Evolutionary conservation across 805 yeast genomes (phyloP), one percentile per base, ranked within the genome.

Genomic region (Metschnikowia lunata): DNA sequence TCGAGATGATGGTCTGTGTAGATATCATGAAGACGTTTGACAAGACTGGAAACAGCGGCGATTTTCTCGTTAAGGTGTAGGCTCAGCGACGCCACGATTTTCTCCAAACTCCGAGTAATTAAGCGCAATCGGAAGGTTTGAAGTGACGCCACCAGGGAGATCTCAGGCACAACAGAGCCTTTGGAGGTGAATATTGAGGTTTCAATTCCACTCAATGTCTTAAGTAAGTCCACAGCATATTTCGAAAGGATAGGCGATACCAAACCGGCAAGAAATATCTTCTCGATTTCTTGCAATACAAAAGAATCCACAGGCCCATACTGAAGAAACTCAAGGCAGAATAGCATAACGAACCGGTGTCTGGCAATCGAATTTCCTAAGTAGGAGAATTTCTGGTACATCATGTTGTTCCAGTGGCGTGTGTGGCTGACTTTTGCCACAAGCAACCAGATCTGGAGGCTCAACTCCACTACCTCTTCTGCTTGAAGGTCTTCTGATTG

Each of bases 281-380:
- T 44, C 34, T 54, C 57, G 15, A 54, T 45, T 29, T 49, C 51
- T 8, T 40, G 43, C 7, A 51, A 29, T n/a, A 37, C 43, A 7
- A 32, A 40, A 4, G 54, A 51, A 5, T 54, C 46, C 13, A 59
- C 41, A 7, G 43, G 44, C 1, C 61, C 52, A 38, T 49, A 57
- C 14, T 54, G 46, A 32, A 65, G 49, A 10, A 65, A 51, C 34
- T 60, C 62, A 12, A 42, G 37, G 45, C 62, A 63, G 26, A 69
- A 55, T 32, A 50, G 61, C 37, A 66, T 46, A 2, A 56, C 46
- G 50, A 64, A 70, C 42, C 60, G 59, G 7, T 61, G 62, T 47
- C 75, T 47, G 68, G 67, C 71, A 26, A 56, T 52, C 0, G 56
- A 42, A 43, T 69, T 69, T 4, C 76, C 76, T 39, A 66, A 52